Evolutionary conservation across 139 green algal genomes (phyloP).

Genomic region (Chlamydomonas sp.): DNA sequence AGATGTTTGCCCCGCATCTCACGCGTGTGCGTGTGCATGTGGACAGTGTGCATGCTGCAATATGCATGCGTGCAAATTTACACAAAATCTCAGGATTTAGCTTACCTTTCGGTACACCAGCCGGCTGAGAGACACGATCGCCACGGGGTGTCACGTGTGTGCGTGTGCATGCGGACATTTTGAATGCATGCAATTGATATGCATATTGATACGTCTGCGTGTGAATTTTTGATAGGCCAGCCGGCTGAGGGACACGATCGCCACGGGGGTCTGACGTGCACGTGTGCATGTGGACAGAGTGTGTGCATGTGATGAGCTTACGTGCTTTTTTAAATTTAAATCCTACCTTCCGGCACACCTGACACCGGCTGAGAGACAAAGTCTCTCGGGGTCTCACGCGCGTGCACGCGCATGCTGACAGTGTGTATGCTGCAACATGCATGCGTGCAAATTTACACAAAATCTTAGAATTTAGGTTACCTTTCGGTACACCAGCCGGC

Average conservation of each 20-base stretch:
- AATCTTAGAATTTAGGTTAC: not conserved
- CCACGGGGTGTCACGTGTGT: no score
- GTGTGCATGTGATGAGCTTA: not conserved
- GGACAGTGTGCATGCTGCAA: not conserved
- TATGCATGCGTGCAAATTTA: not conserved
- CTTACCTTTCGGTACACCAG: no score
- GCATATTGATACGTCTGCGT: not conserved
- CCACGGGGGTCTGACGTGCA: slow-evolving; percentile 21
- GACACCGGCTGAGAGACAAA: no score
- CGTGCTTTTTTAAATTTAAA: not conserved
- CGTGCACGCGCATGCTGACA: no score
- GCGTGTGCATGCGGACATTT: not conserved
- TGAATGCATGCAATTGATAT: not conserved
- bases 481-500: no score
- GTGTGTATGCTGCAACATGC: not conserved
- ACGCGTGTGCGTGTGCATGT: no score
- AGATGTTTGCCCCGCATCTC: no score
- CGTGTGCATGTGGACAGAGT: no score
- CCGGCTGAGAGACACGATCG: no score
- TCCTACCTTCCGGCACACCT: no score
- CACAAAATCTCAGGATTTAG: not conserved
- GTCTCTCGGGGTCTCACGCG: no score
- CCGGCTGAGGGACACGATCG: slow-evolving; percentile 72
- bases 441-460: not conserved
- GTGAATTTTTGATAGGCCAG: slow-evolving; percentile 88